Evolutionary conservation across 2,329 filamentous ascomycete genomes (phyloP), one percentile per base, ranked within the genome.

Genomic region (Xylariaceae sp.): DNA sequence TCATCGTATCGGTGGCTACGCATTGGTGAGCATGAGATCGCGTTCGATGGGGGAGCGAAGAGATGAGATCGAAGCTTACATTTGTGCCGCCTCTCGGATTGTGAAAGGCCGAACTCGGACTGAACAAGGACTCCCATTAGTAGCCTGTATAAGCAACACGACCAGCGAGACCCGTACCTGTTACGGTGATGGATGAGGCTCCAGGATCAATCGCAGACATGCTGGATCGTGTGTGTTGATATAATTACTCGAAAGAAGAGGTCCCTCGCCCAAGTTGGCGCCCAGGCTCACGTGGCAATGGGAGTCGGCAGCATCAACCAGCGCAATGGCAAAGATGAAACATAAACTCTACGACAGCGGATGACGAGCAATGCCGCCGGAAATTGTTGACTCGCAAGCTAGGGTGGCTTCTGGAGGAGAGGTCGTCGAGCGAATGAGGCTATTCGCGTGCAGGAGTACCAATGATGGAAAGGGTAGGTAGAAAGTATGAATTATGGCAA

Each of bases 11-110:
- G 84, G 55, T 85, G 81, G 67, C 83, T 85, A 65, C 10, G 45
- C 34, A 49, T 9, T 37, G 18, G 63, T 69, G 52, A 69, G 62
- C n/a, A 30, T 52, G n/a, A 2, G 30, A 0, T 6, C 13, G 13
- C 8, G 11, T 8, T 6, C 13, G 11, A 7, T 15, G 9, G 49
- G 30, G 3, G 17, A 18, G 39, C 23, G 18, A 48, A 37, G 35
- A 51, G 7, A n/a, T 37, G 50, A 51, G 23, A 7, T 8, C 15
- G 52, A 11, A 51, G 68, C 81, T 58, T 78, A 88, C 80, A 99
- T 78, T 77, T 97, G 93, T 47, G 94, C 94, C 67, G 94, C 94
- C 81, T 99, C 94, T 77, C 92, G 83, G 67, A 97, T 97, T 9
- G 86, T 89, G 68, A 89, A 89, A 4, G 86, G 86, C 67, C 86